Evolutionary conservation across 768 basidiomycete species (phyloP).

Genomic region (Lanmaoa rubissima): DNA sequence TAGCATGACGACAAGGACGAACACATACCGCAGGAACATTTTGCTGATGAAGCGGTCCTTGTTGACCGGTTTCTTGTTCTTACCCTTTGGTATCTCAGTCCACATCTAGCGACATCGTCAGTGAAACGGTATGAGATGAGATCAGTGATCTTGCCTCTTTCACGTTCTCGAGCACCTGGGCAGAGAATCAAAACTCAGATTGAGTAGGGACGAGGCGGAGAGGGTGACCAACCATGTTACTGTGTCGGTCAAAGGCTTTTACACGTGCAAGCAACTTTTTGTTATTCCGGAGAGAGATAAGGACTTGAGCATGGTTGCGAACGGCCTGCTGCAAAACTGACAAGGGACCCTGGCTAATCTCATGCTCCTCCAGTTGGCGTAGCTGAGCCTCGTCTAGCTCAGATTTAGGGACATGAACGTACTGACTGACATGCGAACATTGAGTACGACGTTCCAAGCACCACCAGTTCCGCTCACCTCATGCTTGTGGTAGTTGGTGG

Average conservation of each 20-base stretch:
- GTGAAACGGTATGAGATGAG: background rate
- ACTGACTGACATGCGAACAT: slow-evolving; percentile 62
- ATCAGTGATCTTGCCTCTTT: slow-evolving; percentile 69
- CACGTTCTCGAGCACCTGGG: slow-evolving; percentile 94
- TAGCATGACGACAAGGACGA: slow-evolving; percentile 1
- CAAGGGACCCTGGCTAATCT: slow-evolving; percentile 96
- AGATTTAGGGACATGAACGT: slow-evolving; percentile 93
- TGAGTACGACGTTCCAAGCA: slow-evolving; percentile 10
- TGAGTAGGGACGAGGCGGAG: background rate
- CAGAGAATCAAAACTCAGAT: slow-evolving; percentile 9
- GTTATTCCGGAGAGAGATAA: slow-evolving; percentile 97
- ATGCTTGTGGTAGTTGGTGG: slow-evolving; percentile 22
- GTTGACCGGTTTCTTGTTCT: slow-evolving; percentile 98
- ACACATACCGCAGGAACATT: slow-evolving; percentile 87
- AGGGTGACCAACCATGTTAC: slow-evolving; percentile 80
- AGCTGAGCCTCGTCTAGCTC: slow-evolving; percentile 97
- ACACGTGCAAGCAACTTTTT: slow-evolving; percentile 95
- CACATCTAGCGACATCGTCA: slow-evolving; percentile 73
- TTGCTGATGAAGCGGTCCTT: slow-evolving; percentile 99
- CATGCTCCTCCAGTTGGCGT: slow-evolving; percentile 94
- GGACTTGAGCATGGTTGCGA: slow-evolving; percentile 94
- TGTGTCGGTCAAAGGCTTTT: slow-evolving; percentile 98
- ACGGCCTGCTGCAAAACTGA: slow-evolving; percentile 97
- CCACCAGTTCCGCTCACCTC: slow-evolving; percentile 28
- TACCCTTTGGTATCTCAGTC: slow-evolving; percentile 97